These are phyloP conservation scores for Parietaria judaica DNA, from an alignment of 306 rosid genomes.

Conservation along the genomic window DNA sequence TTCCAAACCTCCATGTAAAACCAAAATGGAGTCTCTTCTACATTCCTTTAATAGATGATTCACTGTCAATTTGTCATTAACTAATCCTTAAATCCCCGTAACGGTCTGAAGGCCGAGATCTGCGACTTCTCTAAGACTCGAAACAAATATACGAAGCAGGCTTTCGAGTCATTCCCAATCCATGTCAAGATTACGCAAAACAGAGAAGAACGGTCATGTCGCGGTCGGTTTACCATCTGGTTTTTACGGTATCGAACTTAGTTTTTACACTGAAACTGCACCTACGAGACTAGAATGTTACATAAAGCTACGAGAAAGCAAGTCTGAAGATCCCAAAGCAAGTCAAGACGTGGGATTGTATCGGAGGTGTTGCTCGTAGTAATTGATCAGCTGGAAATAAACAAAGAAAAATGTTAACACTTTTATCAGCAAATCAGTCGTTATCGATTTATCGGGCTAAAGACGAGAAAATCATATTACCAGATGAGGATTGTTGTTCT, in stretches of 20 bases:
- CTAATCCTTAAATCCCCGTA: too few relatives aligned
- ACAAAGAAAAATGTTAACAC: conserved; percentile 11
- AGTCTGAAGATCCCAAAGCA: conserved; percentile 15
- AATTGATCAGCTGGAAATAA: conserved; percentile 63
- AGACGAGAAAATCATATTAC: conserved; percentile 33
- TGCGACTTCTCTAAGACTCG: too few relatives aligned
- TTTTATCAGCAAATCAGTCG: conserved; percentile 8
- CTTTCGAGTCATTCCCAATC: too few relatives aligned
- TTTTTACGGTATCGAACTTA: conserved; percentile 8
- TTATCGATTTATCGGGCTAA: neutral
- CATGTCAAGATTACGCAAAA: neutral
- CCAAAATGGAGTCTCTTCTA: too few relatives aligned
- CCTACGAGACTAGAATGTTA: conserved; percentile 26
- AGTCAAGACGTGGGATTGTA: conserved; percentile 44
- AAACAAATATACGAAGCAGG: too few relatives aligned
- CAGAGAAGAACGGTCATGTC: conserved; percentile 8
- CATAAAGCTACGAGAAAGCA: conserved; percentile 20
- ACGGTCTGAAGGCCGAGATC: too few relatives aligned
- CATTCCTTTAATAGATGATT: too few relatives aligned
- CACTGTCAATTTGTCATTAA: too few relatives aligned
- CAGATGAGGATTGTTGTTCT: conserved; percentile 65
- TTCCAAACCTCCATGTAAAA: too few relatives aligned
- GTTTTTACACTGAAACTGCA: conserved; percentile 22
- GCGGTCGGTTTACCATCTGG: conserved; percentile 14
- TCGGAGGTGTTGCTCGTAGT: conserved; percentile 85